Base-by-base conservation (phyloP, 345 rosid genomes). In the Pugionium cornutum region DNA sequence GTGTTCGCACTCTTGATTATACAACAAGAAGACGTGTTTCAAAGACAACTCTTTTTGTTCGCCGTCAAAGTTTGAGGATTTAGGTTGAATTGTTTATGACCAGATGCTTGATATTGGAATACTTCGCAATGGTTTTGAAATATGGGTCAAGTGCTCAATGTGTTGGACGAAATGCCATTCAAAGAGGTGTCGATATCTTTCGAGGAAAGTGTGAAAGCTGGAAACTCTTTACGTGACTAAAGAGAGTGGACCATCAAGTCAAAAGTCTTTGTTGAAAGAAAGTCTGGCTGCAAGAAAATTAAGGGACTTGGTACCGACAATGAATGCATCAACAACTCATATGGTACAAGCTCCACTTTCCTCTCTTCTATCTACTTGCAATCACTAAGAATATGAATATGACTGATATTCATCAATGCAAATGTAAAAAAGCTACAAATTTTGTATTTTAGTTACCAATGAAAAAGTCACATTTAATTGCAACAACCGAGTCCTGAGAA, bases 11-110 rank as follows among this genome's bases (percentile, higher is more conserved):
- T 25, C 1, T 29, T 58, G 29, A 44, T 44, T 11, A 34, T 9
- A 45, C 61, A 37, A 36, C 0, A 54, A 28, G 25, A 61, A 61
- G 43, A 35, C 66, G 54, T 58, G 50, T 39, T 26, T 36, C 27
- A 31, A 3, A 31, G 18, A 18, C 18, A 18, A 18, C 18, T 18
- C 18, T 0, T 31, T 31, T 31, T 31, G 32, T 3, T 18, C 18
- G 18, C 53, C 32, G 3, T 49, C 29, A 7, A 55, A 55, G 7
- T 35, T 26, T 37, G 29, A 26, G 44, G 8, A 55, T 55, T 55
- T 37, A 44, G 8, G 31, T 55, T 55, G 45, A 55, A 37, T 9
- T 39, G 8, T 31, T 31, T 9, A 29, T 28, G 60, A 1, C 7
- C 11, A 9, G 8, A 2, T 28, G 46, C 26, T 55, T 7, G 1